Conservation (phyloP, 306 rosid genomes). For the Adenanthera pavonina region DNA sequence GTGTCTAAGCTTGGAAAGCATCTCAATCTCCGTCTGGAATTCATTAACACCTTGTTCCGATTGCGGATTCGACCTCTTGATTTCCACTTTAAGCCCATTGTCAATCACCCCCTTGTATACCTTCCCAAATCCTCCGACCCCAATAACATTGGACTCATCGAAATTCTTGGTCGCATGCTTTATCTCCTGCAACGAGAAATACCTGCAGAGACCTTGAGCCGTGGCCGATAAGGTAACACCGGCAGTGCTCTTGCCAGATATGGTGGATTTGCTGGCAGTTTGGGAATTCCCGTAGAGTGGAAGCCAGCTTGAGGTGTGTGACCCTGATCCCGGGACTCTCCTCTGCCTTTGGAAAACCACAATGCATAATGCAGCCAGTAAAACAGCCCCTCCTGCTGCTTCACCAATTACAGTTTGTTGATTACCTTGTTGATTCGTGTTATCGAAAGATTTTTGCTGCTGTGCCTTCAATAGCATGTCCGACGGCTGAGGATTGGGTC, state of each 20-base stretch:
- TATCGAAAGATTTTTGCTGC: not conserved
- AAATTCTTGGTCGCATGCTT: slow-evolving; percentile 52
- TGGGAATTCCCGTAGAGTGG: slow-evolving; percentile 47
- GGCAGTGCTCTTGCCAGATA: slow-evolving; percentile 46
- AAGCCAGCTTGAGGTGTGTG: slow-evolving; percentile 55
- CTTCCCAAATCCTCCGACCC: slow-evolving; percentile 72
- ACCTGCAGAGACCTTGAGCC: slow-evolving; percentile 61
- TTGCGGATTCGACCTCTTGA: slow-evolving; percentile 62
- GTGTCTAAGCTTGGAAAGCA: slow-evolving; percentile 70
- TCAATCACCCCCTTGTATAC: slow-evolving; percentile 62
- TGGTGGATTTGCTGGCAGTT: slow-evolving; percentile 38
- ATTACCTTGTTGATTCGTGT: not conserved
- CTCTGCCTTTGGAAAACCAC: slow-evolving; percentile 44
- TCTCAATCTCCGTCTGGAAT: slow-evolving; percentile 64
- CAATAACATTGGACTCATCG: slow-evolving; percentile 61
- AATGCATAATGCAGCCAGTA: slow-evolving; percentile 51
- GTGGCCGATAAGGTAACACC: slow-evolving; percentile 42
- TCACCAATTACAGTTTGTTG: slow-evolving; percentile 45
- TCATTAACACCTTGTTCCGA: slow-evolving; percentile 69
- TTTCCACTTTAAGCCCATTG: slow-evolving; percentile 51
- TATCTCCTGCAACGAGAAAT: slow-evolving; percentile 57
- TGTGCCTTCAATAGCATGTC: slow-evolving; percentile 38
- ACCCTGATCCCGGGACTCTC: slow-evolving; percentile 39
- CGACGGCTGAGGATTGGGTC: slow-evolving; percentile 62
- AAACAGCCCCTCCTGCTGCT: slow-evolving; percentile 56